A percentile compares a stretch with the other conserved stretches of the same genome.
Conservation (phyloP, 169 alveolate genomes). For the Perkinsus marinus region DNA sequence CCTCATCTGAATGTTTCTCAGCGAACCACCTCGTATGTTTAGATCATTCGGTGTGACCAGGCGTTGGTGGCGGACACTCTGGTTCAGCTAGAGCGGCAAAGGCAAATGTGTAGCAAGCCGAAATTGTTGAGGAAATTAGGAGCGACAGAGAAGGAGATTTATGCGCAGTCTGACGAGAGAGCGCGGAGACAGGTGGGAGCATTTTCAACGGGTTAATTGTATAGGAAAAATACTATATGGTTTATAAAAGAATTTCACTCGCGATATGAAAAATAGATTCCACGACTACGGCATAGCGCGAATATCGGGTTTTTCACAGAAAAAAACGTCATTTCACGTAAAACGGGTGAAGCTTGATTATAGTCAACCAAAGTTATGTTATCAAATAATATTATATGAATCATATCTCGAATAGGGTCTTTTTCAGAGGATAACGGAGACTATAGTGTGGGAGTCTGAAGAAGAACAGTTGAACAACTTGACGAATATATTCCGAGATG, state of each 20-base stretch:
- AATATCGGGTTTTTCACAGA: too few species aligned
- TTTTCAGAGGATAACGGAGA: not conserved
- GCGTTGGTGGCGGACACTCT: not conserved
- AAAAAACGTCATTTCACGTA: too few species aligned
- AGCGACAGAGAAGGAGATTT: not conserved
- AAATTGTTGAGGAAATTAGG: not conserved
- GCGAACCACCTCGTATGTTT: not conserved
- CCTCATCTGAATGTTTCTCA: not conserved
- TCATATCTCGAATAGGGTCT: not conserved
- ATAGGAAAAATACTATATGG: too few species aligned
- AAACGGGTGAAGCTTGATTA: too few species aligned
- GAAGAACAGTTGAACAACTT: not conserved
- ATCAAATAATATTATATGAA: too few species aligned
- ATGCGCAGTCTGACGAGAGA: not conserved
- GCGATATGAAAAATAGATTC: too few species aligned
- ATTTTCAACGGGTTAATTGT: not conserved
- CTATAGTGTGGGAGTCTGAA: not conserved
- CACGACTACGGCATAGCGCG: too few species aligned
- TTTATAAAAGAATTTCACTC: too few species aligned
- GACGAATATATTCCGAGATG: not conserved
- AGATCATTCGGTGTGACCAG: not conserved
- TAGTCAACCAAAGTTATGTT: too few species aligned
- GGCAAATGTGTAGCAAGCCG: not conserved
- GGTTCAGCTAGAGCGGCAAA: not conserved
- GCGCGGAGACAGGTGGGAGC: not conserved